phyloP scores from a whole-genome alignment of 768 basidiomycete species.

The Phylloporus arenicola region DNA sequence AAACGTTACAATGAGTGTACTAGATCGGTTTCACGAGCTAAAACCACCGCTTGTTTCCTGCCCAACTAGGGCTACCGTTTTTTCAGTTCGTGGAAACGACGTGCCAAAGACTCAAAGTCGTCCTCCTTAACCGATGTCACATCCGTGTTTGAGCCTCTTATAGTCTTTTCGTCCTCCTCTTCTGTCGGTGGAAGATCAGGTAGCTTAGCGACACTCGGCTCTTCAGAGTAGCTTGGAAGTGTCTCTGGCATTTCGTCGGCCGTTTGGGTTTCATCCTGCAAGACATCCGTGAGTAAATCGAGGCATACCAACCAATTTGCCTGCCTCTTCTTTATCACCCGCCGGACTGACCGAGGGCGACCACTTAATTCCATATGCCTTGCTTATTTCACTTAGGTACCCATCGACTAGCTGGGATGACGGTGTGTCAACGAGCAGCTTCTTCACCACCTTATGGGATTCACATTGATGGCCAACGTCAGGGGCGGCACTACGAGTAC shows the following conservation, averaged over 20 bases:
- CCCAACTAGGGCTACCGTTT: constrained; percentile 46
- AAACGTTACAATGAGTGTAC: constrained; percentile 7
- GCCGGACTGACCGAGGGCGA: constrained; percentile 31
- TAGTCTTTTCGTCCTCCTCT: constrained; percentile 34
- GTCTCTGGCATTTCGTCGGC: constrained; percentile 10
- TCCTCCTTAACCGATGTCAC: constrained; percentile 35
- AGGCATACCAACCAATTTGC: constrained; percentile 34
- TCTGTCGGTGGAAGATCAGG: constrained; percentile 51
- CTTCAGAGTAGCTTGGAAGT: constrained; percentile 27
- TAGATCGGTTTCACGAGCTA: not conserved
- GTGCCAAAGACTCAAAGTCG: constrained; percentile 69
- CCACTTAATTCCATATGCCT: constrained; percentile 78
- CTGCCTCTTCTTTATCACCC: constrained; percentile 31
- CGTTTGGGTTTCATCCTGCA: constrained; percentile 7
- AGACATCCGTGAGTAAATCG: constrained; percentile 1
- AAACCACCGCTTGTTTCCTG: not conserved
- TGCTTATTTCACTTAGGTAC: constrained; percentile 86
- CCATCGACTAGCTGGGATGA: constrained; percentile 73
- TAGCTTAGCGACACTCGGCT: constrained; percentile 33
- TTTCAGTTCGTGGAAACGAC: constrained; percentile 84
- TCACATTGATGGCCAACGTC: constrained; percentile 1
- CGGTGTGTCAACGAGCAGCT: constrained; percentile 67
- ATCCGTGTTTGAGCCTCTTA: constrained; percentile 2
- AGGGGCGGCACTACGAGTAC: not conserved
- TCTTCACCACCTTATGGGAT: constrained; percentile 59